Base-by-base conservation (phyloP, 2,329 filamentous ascomycete genomes). In the Trichoderma sp. region DNA sequence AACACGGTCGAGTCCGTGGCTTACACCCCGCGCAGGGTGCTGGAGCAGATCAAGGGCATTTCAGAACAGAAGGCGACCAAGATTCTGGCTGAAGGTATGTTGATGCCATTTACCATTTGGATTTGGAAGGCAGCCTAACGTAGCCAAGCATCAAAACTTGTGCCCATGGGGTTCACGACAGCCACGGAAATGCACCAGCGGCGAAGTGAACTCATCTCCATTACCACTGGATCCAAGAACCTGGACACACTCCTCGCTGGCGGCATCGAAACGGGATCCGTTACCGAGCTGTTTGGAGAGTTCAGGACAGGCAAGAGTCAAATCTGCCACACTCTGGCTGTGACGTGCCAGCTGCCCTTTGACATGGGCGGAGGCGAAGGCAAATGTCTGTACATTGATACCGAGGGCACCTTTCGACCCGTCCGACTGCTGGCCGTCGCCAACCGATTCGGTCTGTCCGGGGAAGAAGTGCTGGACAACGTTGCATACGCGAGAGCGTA, bases 361-460 rank as follows among this genome's bases (percentile, higher is more conserved):
- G 95, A 99, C 74, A 98, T 98, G 94, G 96, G 95, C 61, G 95
- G 95, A 64, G 95, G 96, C 34, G 95, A 99, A 79, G 95, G 95
- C 54, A 99, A 99, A 76, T 99, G 96, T 74, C 83, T 99, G 57
- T 99, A 99, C 74, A 99, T 99, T 70, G 95, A 99, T 73, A 99
- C 95, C 0, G 95, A 99, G 77, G 96, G 95, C 67, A 99, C 95
- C 1, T 99, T 99, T 75, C 88, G 93, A 69, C 96, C 95, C 0
- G 93, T 98, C 2, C 90, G 95, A 62, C 82, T 97, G 17, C 84
- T 99, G 4, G 90, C 93, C 9, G 95, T 98, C 5, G 96, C 95
- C 51, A 95, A 97, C 73, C 88, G 95, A 63, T 99, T 94, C 73
- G 96, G 96, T 0, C 84, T 99, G 2, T 96, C 93, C 3, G 95